A percentile compares a stretch with the other conserved stretches of the same genome.
phyloP scores from a whole-genome alignment of 1,284 basidiomycete species.

The Pseudozyma hubeiensis region DNA sequence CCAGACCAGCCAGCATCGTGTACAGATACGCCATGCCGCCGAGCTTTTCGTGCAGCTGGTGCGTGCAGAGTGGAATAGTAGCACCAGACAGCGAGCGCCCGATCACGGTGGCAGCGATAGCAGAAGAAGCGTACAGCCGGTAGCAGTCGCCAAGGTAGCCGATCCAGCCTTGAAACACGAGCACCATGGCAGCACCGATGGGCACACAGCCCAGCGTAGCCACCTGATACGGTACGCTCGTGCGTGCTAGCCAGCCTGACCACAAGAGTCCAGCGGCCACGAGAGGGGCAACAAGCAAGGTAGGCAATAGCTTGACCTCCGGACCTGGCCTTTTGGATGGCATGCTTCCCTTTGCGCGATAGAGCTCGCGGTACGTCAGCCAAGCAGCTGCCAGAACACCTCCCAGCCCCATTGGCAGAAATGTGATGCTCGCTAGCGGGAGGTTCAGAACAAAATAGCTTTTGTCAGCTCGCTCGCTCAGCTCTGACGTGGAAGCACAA shows the following conservation, averaged over 20 bases:
- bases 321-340: slow-evolving; percentile 8
- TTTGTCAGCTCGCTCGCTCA: neutral
- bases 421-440: slow-evolving; percentile 32
- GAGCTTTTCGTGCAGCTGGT: slow-evolving; percentile 36
- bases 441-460: neutral
- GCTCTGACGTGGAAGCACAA: neutral
- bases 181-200: slow-evolving; percentile 45
- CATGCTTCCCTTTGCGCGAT: slow-evolving; percentile 4
- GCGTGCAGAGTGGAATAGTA: slow-evolving; percentile 35
- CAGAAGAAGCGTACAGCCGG: slow-evolving; percentile 41
- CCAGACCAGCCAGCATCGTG: slow-evolving; percentile 37
- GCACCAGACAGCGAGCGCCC: slow-evolving; percentile 40
- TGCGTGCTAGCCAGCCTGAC: slow-evolving; percentile 35
- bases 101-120: slow-evolving; percentile 44
- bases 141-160: slow-evolving; percentile 49
- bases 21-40: slow-evolving; percentile 36
- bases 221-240: slow-evolving; percentile 20
- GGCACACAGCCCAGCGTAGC: slow-evolving; percentile 41
- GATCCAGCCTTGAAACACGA: slow-evolving; percentile 50
- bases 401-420: slow-evolving; percentile 33
- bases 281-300: slow-evolving; percentile 31
- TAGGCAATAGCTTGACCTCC: slow-evolving; percentile 27
- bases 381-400: slow-evolving; percentile 17
- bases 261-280: slow-evolving; percentile 41
- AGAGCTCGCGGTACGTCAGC: slow-evolving; percentile 19